Evolutionary conservation across 2,329 filamentous ascomycete genomes (phyloP), one percentile per base, ranked within the genome.

Genomic region (Curvularia sp.): DNA sequence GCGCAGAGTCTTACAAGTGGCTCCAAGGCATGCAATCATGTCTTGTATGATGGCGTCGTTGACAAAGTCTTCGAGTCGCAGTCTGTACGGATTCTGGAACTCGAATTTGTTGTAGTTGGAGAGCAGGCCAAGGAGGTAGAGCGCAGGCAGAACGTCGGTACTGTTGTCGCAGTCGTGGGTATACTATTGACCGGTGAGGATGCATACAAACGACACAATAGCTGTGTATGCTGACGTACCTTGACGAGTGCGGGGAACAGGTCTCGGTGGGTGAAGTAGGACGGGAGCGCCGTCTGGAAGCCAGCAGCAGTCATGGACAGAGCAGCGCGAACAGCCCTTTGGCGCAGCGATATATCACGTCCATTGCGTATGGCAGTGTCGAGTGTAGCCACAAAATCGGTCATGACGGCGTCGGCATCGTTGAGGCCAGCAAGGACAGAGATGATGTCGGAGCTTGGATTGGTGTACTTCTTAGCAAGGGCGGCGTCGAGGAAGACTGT

Each of bases 61-160:
- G 70, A 97, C 92, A 77, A 98, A 98, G 76, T 98, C 93, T 69
- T 94, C 93, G 15, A 99, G 84, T 27, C 94, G 90, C 62, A 96
- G 81, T 69, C 95, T 90, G 70, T 99, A 99, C 0, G 94, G 94
- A 68, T 99, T 99, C 74, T 97, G 93, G 56, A 96, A 94, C 77
- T 99, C 95, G 72, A 99, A 99, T 77, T 98, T 99, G 84, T 99
- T 98, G 84, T 98, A 98, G 79, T 98, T 99, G 64, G 92, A 91
- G 52, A 99, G 82, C 3, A 98, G 83, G 12, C 94, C 94, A 19
- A 97, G 83, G 9, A 98, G 84, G 13, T 89, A 86, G 66, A 97
- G 93, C 0, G 94, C 90, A 57, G 91, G 86, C 42, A 92, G 50
- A 53, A 85, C 57, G 86, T 86, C 69, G 84, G 83, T 18, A 82